These are phyloP conservation scores for Porphyrellus cyaneotinctus DNA, from an alignment of 768 basidiomycete genomes.

Conservation along the genomic window DNA sequence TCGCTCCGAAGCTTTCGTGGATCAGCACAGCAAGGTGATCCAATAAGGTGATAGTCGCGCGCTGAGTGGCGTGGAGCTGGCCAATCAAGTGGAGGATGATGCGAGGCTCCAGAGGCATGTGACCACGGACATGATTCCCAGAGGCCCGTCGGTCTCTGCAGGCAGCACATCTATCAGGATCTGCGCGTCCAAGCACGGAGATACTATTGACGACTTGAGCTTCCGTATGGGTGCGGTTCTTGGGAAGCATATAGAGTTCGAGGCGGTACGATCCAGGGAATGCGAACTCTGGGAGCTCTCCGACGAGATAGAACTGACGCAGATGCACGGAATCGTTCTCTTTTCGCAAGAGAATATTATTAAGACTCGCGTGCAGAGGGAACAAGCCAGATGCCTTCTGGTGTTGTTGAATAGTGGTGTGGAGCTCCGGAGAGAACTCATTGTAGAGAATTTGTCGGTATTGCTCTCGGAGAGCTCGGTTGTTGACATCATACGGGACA, in stretches of 20 bases:
- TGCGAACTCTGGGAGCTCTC: slow-evolving; percentile 14
- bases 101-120: slow-evolving; percentile 14
- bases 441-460: slow-evolving; percentile 5
- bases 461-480: slow-evolving; percentile 2
- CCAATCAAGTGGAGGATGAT: slow-evolving; percentile 10
- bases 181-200: slow-evolving; percentile 9
- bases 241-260: slow-evolving; percentile 14
- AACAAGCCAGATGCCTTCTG: background rate
- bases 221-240: background rate
- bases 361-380: background rate
- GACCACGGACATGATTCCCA: slow-evolving; percentile 12
- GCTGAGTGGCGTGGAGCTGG: background rate
- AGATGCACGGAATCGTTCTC: background rate
- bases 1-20: slow-evolving; percentile 7
- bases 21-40: background rate
- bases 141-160: slow-evolving; percentile 10
- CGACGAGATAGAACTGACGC: slow-evolving; percentile 9
- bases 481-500: slow-evolving; percentile 3
- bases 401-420: background rate
- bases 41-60: slow-evolving; percentile 1
- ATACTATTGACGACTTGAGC: slow-evolving; percentile 12
- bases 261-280: slow-evolving; percentile 18
- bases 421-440: background rate
- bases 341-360: slow-evolving; percentile 4
- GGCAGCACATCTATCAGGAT: slow-evolving; percentile 5